These are phyloP conservation scores for Massariosphaeria phaeospora DNA, from an alignment of 495 filamentous ascomycete species.

Conservation along the genomic window DNA sequence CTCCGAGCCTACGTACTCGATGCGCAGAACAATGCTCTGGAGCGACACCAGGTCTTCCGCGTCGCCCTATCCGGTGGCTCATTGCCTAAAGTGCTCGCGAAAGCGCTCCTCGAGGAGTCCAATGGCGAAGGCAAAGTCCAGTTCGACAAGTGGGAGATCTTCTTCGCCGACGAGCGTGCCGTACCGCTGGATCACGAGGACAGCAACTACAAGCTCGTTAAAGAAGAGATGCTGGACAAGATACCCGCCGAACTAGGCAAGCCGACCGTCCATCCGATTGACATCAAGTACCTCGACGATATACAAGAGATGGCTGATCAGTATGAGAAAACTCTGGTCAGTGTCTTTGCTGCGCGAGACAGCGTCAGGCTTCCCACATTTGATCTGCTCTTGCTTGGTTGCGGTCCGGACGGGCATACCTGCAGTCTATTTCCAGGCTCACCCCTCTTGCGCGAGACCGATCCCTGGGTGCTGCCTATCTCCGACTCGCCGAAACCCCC, in stretches of 20 bases:
- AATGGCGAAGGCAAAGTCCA: conserved; percentile 57
- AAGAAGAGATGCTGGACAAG: conserved; percentile 81
- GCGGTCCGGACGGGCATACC: conserved; percentile 93
- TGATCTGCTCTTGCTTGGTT: conserved; percentile 86
- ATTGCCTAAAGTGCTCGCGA: conserved; percentile 77
- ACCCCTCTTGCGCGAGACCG: conserved; percentile 75
- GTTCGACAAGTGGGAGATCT: conserved; percentile 92
- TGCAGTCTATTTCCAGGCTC: conserved; percentile 94
- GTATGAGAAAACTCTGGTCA: conserved; percentile 86
- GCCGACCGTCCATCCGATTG: conserved; percentile 74
- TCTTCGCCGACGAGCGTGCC: conserved; percentile 95
- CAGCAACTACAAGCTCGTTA: conserved; percentile 87
- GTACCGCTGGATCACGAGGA: conserved; percentile 88
- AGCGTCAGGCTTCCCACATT: conserved; percentile 69
- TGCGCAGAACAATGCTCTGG: conserved; percentile 69
- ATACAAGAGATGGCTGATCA: conserved; percentile 86
- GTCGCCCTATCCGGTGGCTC: conserved; percentile 93
- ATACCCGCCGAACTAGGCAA: conserved; percentile 60
- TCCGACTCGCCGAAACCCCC: conserved; percentile 93
- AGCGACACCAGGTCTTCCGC: conserved; percentile 78
- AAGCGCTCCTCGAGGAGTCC: conserved; percentile 61
- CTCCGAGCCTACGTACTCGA: conserved; percentile 77
- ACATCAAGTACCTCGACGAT: conserved; percentile 66
- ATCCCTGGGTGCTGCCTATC: conserved; percentile 88
- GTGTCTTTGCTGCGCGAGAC: conserved; percentile 44